Conservation (phyloP, 257 asterid genomes). For the Plectranthus barbatus region DNA sequence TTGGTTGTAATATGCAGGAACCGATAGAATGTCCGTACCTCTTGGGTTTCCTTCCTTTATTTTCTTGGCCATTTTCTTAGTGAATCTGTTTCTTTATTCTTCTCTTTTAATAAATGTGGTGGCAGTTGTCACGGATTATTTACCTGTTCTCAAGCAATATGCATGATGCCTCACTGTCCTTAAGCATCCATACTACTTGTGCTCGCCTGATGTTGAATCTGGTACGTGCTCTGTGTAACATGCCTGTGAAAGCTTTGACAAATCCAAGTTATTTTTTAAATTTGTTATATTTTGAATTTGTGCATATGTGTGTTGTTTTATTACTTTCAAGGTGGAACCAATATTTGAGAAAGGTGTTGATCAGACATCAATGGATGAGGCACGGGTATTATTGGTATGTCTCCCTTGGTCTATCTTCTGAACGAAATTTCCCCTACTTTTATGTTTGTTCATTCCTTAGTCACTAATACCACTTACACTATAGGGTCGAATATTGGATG, state of each 20-base stretch:
- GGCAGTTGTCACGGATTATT: constrained; percentile 92
- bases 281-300: not conserved
- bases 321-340: constrained; percentile 72
- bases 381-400: constrained; percentile 76
- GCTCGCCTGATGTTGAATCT: constrained; percentile 98
- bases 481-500: constrained; percentile 97
- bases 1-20: not conserved
- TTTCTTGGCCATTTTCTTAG: not conserved
- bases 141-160: constrained; percentile 97
- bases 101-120: constrained; percentile 10
- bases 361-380: constrained; percentile 96
- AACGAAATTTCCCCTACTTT: not conserved
- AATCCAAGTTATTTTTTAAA: not conserved
- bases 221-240: constrained; percentile 38
- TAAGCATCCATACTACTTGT: constrained; percentile 98
- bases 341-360: constrained; percentile 95
- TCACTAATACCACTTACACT: constrained; percentile 12
- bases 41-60: not conserved
- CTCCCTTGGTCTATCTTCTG: not conserved
- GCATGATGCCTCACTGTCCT: constrained; percentile 95
- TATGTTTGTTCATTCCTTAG: not conserved
- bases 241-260: not conserved
- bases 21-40: not conserved
- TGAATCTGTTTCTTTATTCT: constrained; percentile 9
- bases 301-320: constrained; percentile 8